A percentile compares a stretch with the other conserved stretches of the same genome.
Evolutionary conservation across 352 stramenopile genomes (phyloP).

Genomic region (Phytophthora podocarpi): DNA sequence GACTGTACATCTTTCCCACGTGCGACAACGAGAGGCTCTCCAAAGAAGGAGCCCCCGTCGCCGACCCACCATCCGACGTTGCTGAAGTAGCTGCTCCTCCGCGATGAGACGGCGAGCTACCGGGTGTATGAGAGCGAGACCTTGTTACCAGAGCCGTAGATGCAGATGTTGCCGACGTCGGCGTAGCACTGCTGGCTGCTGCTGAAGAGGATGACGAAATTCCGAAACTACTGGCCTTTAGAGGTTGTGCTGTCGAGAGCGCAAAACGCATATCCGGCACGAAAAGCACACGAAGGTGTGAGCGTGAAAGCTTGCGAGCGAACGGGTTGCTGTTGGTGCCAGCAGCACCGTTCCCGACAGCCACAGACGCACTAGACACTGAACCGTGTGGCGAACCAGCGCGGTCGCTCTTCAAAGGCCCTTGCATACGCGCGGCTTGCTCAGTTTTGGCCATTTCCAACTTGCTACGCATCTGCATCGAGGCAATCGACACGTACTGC

Average conservation of each 20-base stretch:
- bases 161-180: conserved; percentile 16
- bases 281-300: conserved; percentile 61
- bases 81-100: conserved; percentile 15
- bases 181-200: conserved; percentile 14
- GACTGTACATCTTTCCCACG: conserved; percentile 86
- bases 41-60: conserved; percentile 40
- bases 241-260: conserved; percentile 55
- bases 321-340: conserved; percentile 48
- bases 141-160: conserved; percentile 55
- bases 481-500: conserved; percentile 87
- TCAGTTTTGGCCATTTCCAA: conserved; percentile 85
- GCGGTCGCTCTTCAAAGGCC: conserved; percentile 42
- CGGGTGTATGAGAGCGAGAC: conserved; percentile 25
- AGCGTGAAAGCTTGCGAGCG: conserved; percentile 61
- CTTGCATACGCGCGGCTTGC: conserved; percentile 74
- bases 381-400: conserved; percentile 28
- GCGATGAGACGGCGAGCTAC: conserved; percentile 31
- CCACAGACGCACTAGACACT: conserved; percentile 32
- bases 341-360: conserved; percentile 19
- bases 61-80: conserved; percentile 20
- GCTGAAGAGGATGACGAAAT: conserved; percentile 32
- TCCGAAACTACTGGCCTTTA: conserved; percentile 50
- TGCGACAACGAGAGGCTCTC: conserved; percentile 79
- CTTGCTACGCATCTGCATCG: conserved; percentile 91
- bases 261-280: conserved; percentile 72